phyloP scores from a whole-genome alignment of 2,329 filamentous ascomycete species.

The Plenodomus biglobosus region DNA sequence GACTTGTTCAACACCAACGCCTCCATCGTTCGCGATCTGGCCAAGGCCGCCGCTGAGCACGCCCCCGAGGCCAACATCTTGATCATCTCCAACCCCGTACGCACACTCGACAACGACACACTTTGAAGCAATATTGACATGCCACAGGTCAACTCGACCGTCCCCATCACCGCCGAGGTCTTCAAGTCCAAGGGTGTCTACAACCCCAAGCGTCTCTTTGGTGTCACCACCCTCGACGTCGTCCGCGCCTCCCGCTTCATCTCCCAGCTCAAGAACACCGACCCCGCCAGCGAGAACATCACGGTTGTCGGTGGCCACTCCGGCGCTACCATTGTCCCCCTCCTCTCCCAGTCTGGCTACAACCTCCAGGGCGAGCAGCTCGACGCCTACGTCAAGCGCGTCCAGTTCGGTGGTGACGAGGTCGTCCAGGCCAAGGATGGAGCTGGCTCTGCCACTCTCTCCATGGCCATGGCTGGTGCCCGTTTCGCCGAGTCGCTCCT shows the following conservation, averaged over 20 bases:
- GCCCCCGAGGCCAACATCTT: constrained; percentile 92
- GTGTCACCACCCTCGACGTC: constrained; percentile 98
- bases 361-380: constrained; percentile 76
- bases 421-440: constrained; percentile 99
- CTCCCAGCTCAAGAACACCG: constrained; percentile 85
- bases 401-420: constrained; percentile 99
- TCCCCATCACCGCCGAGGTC: constrained; percentile 95
- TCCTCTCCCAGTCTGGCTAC: constrained; percentile 93
- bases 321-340: constrained; percentile 95
- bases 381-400: constrained; percentile 81
- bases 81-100: constrained; percentile 94
- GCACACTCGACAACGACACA: constrained; percentile 17
- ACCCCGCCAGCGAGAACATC: constrained; percentile 92
- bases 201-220: constrained; percentile 98
- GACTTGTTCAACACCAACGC: constrained; percentile 99
- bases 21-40: constrained; percentile 97
- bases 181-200: constrained; percentile 96
- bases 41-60: constrained; percentile 88
- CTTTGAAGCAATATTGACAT: constrained; percentile 9
- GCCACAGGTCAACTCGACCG: constrained; percentile 88
- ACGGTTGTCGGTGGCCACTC: constrained; percentile 97
- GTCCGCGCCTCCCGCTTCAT: constrained; percentile 98
- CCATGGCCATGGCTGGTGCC: constrained; percentile 95
- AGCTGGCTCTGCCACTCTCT: constrained; percentile 93
- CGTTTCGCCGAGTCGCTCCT: constrained; percentile 87